phyloP scores from a whole-genome alignment of 805 yeast species.

The Candida ponderosae region DNA sequence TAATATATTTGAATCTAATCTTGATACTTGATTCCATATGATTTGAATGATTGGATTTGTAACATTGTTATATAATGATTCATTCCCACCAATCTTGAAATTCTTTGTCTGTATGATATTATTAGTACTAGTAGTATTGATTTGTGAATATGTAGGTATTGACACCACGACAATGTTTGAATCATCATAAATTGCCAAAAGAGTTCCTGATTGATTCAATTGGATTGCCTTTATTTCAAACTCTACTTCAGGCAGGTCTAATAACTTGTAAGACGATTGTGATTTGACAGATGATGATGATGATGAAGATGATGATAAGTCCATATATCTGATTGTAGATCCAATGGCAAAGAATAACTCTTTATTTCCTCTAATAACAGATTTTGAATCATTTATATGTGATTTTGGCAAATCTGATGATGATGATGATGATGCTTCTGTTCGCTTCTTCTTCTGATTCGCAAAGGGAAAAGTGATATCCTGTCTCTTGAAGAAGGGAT shows the following conservation, averaged over 20 bases:
- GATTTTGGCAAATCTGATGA: too few relatives aligned
- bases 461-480: too few relatives aligned
- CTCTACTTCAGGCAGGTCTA: constrained; percentile 15
- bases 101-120: constrained; percentile 5
- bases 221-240: constrained; percentile 26
- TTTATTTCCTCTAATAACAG: constrained; percentile 3
- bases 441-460: too few relatives aligned
- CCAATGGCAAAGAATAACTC: constrained; percentile 27
- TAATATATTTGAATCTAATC: constrained; percentile 34
- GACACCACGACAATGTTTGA: constrained; percentile 21
- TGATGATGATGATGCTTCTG: neutral
- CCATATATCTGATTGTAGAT: constrained; percentile 22
- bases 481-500: too few relatives aligned
- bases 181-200: constrained; percentile 34
- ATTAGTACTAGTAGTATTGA: neutral
- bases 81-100: constrained; percentile 21
- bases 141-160: constrained; percentile 20
- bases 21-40: constrained; percentile 37
- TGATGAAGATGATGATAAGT: constrained; percentile 7
- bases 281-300: too few relatives aligned
- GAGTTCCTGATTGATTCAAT: constrained; percentile 32
- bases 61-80: constrained; percentile 18
- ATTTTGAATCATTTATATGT: neutral
- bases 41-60: constrained; percentile 27
- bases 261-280: constrained; percentile 16